Evolutionary conservation across 768 basidiomycete genomes (phyloP).

Genomic region (Serendipita vermifera): DNA sequence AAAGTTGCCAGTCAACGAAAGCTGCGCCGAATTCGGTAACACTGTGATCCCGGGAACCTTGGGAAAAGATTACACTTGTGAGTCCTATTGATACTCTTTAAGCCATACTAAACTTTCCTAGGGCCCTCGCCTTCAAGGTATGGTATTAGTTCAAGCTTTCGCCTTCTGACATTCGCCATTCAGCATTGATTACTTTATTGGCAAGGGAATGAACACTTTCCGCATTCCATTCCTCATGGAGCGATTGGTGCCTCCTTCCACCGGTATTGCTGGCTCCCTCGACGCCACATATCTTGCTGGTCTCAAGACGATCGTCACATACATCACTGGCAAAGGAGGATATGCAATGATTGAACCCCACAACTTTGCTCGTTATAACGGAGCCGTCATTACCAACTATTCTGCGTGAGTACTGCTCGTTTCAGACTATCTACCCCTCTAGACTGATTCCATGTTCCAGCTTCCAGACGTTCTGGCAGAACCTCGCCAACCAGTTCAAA

Average conservation of each 20-base stretch:
- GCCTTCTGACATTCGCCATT: slow-evolving; percentile 34
- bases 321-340: slow-evolving; percentile 50
- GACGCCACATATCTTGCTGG: slow-evolving; percentile 39
- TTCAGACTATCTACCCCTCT: no score
- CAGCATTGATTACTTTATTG: slow-evolving; percentile 27
- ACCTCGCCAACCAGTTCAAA: slow-evolving; percentile 43
- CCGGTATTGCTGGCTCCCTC: slow-evolving; percentile 42
- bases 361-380: slow-evolving; percentile 50
- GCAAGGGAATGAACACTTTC: slow-evolving; percentile 48
- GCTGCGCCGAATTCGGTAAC: slow-evolving; percentile 49
- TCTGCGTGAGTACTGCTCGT: slow-evolving; percentile 24
- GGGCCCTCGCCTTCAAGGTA: no score
- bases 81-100: no score
- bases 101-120: no score
- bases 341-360: slow-evolving; percentile 42
- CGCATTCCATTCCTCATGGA: slow-evolving; percentile 49
- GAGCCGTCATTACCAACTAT: slow-evolving; percentile 36
- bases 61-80: slow-evolving; percentile 35
- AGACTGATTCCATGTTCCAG: slow-evolving; percentile 18
- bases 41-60: slow-evolving; percentile 34
- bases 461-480: slow-evolving; percentile 47
- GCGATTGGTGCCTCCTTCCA: slow-evolving; percentile 39
- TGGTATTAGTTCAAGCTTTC: no score
- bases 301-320: slow-evolving; percentile 39
- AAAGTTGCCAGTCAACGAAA: slow-evolving; percentile 37